A percentile compares a stretch with the other conserved stretches of the same genome.
Evolutionary conservation across 2,329 filamentous ascomycete species (phyloP).

Genomic region (Aspergillus novoparasiticus): DNA sequence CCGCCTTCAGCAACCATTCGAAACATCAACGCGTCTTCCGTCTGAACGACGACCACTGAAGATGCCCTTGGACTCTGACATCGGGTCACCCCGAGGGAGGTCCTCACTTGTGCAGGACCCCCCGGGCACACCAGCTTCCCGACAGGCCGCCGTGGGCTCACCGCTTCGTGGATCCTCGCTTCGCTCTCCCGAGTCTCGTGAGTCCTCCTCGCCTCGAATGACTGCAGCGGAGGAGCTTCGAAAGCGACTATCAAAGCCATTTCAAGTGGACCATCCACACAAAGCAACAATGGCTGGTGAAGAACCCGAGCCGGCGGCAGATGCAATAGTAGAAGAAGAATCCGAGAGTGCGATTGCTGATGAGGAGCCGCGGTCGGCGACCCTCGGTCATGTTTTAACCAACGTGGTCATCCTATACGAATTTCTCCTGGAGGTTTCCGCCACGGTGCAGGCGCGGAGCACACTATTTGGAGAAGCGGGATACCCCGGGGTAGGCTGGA

Average conservation of each 20-base stretch:
- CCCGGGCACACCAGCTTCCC: conserved; percentile 21
- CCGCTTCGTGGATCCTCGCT: conserved; percentile 27
- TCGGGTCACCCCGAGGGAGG: conserved; percentile 30
- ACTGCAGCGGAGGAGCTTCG: conserved; percentile 35
- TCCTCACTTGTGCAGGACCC: conserved; percentile 18
- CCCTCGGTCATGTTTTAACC: conserved; percentile 76
- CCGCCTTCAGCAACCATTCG: conserved; percentile 26
- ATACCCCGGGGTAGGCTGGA: conserved; percentile 44
- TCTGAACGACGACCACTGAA: conserved; percentile 18
- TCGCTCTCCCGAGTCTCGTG: conserved; percentile 26
- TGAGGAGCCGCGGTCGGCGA: conserved; percentile 54
- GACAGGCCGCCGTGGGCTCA: conserved; percentile 22
- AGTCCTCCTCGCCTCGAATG: conserved; percentile 26
- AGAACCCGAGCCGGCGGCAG: background rate
- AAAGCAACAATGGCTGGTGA: background rate
- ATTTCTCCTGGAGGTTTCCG: conserved; percentile 76
- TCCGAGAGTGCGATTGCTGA: conserved; percentile 21
- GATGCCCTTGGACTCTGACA: conserved; percentile 14
- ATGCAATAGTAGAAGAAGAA: conserved; percentile 12
- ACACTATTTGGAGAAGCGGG: conserved; percentile 76
- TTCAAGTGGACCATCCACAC: conserved; percentile 21
- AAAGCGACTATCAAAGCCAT: conserved; percentile 37
- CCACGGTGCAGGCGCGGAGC: conserved; percentile 72
- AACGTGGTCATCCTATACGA: conserved; percentile 79
- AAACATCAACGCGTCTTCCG: conserved; percentile 21